Base-by-base conservation (phyloP, 208 protist species). In the Trypanosoma theileri region DNA sequence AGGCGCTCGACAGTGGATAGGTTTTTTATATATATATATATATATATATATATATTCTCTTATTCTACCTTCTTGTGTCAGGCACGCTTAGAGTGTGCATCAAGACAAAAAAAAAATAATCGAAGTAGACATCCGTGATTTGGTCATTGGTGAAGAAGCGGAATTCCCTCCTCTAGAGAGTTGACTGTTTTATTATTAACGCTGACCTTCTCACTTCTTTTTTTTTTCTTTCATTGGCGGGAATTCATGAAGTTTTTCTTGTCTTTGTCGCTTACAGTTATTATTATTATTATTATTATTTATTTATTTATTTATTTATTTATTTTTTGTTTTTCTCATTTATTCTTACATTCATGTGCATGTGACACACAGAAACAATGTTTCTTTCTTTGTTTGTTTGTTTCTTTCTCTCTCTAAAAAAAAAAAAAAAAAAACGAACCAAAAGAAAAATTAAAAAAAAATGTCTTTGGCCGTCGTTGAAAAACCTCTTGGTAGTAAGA, bases 381-480 rank as follows among this genome's bases (percentile, higher is more conserved):
- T n/a, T n/a, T n/a, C 28, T 35, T 48, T 51, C 28, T 61, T 66
- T 65, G 48, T 44, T 21, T 45, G 48, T 55, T 52, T 26, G 40
- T 50, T 68, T 55, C 21, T 65, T 42, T 69, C n/a, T 60, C 7
- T 41, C 54, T 21, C 40, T 61, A 41, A 63, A 54, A 57, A 44
- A 9, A 44, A 13, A 17, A 54, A 6, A 6, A 35, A 35, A 22
- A 4, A 26, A 28, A 45, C 35, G 22, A 41, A 67, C 21, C 7
- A 44, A 13, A 17, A 54, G 28, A 6, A 35, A 35, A 22, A 4
- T 21, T 28, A 45, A 22, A 1, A n/a, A 35, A 52, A 19, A 19
- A 86, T 89, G 84, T 77, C 80, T 42, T 70, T 89, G 2, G 19
- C 78, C 1, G 69, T 82, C 9, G 35, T 79, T 71, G 44, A 71